These are phyloP conservation scores for Cystobasidiopsis lactophilus DNA, from an alignment of 768 basidiomycete genomes.

Conservation along the genomic window DNA sequence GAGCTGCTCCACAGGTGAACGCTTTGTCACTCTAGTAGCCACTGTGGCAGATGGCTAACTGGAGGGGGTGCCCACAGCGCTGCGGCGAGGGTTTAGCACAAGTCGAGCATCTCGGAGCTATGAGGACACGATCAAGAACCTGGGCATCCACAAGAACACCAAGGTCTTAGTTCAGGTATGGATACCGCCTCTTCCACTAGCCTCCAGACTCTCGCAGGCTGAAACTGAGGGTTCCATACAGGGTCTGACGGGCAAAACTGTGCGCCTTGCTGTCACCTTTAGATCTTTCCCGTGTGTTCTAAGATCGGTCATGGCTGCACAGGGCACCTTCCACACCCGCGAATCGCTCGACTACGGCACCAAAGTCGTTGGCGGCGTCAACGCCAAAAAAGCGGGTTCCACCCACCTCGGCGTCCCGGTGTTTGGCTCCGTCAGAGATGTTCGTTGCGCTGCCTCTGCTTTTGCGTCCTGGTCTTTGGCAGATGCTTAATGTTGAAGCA, in stretches of 20 bases:
- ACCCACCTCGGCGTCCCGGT: constrained; percentile 87
- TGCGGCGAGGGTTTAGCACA: too few species aligned
- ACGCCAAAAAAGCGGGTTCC: constrained; percentile 82
- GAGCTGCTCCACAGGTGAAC: too few species aligned
- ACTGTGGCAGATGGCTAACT: too few species aligned
- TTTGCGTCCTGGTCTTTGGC: constrained; percentile 44
- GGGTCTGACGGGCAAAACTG: constrained; percentile 79
- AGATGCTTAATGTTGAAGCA: constrained; percentile 67
- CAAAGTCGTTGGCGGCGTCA: constrained; percentile 87
- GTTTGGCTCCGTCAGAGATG: constrained; percentile 77
- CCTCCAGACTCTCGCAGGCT: not conserved
- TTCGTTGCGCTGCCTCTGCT: constrained; percentile 24
- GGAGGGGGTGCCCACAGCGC: too few species aligned
- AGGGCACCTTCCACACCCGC: constrained; percentile 86
- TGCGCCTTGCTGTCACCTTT: not conserved
- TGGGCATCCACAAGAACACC: constrained; percentile 82
- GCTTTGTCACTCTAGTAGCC: too few species aligned
- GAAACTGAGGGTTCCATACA: not conserved
- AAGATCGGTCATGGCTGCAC: too few species aligned
- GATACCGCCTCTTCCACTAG: constrained; percentile 8
- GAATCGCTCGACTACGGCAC: constrained; percentile 90
- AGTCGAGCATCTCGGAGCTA: constrained; percentile 28
- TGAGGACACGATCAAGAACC: constrained; percentile 71
- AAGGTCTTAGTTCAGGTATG: constrained; percentile 68
- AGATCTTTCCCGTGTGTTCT: not conserved